These are phyloP conservation scores for Biscogniauxia marginata DNA, from an alignment of 2,329 filamentous ascomycete genomes.

Conservation along the genomic window DNA sequence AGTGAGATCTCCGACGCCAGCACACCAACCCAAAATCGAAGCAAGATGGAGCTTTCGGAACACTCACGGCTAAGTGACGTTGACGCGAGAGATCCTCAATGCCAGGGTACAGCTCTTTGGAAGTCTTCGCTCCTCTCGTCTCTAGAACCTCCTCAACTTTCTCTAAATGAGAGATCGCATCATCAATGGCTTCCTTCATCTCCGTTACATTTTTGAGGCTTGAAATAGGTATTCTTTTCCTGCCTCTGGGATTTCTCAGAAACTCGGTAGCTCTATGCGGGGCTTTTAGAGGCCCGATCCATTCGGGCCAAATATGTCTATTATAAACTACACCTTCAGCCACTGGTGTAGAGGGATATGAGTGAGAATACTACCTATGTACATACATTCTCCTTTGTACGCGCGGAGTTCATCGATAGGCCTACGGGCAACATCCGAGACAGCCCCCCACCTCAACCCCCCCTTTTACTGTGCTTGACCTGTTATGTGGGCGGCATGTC, in stretches of 20 bases:
- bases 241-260: slow-evolving; percentile 36
- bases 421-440: no score
- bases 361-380: no score
- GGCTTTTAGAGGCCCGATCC: slow-evolving; percentile 35
- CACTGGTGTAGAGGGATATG: no score
- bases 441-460: no score
- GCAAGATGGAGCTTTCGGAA: no score
- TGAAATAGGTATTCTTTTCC: slow-evolving; percentile 33
- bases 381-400: no score
- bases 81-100: slow-evolving; percentile 29
- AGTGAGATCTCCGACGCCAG: slow-evolving; percentile 52
- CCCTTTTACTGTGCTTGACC: no score
- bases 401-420: no score
- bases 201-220: slow-evolving; percentile 36
- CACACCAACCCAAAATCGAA: slow-evolving; percentile 56
- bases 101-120: slow-evolving; percentile 61
- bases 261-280: no score
- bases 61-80: slow-evolving; percentile 9
- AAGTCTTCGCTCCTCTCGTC: slow-evolving; percentile 63
- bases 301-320: slow-evolving; percentile 62
- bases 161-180: slow-evolving; percentile 51
- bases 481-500: no score
- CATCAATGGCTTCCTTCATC: slow-evolving; percentile 56
- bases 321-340: no score
- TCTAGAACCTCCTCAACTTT: slow-evolving; percentile 54